phyloP scores from a whole-genome alignment of 306 rosid genomes.

The Corylus heterophylla region DNA sequence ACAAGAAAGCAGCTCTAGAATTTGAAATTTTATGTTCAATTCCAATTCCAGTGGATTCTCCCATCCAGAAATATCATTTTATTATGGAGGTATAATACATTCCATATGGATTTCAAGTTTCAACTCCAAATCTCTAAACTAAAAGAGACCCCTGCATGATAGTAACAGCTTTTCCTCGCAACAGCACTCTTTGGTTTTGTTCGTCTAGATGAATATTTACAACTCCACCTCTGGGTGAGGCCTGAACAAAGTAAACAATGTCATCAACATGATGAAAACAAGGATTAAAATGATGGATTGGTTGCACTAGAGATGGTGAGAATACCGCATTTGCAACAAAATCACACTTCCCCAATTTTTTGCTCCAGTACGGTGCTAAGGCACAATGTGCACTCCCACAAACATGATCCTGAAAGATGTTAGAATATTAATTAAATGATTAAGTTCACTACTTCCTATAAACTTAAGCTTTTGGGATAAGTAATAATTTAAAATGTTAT shows the following conservation, averaged over 20 bases:
- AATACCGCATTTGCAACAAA: conserved; percentile 61
- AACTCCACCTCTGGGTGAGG: conserved; percentile 76
- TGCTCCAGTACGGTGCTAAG: conserved; percentile 69
- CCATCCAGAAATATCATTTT: background rate
- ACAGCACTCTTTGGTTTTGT: conserved; percentile 58
- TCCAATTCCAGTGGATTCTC: conserved; percentile 22
- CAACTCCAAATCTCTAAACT: conserved; percentile 28
- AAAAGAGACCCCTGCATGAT: conserved; percentile 69
- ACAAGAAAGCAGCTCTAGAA: too few species aligned
- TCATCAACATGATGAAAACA: conserved; percentile 8
- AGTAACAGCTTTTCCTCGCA: conserved; percentile 71
- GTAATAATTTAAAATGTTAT: too few species aligned
- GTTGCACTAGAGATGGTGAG: background rate
- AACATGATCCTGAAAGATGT: conserved; percentile 57
- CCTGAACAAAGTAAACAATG: conserved; percentile 41
- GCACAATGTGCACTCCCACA: conserved; percentile 71
- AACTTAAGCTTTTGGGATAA: too few species aligned
- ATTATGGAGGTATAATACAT: background rate
- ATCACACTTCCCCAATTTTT: conserved; percentile 65
- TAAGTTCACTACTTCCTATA: too few species aligned
- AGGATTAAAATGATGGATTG: conserved; percentile 1
- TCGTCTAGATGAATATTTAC: conserved; percentile 57
- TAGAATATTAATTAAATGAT: too few species aligned
- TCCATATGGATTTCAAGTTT: background rate
- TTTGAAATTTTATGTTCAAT: background rate